Evolutionary conservation across 306 rosid species (phyloP), one percentile per base, ranked within the genome.

Genomic region (Styphnolobium japonicum): DNA sequence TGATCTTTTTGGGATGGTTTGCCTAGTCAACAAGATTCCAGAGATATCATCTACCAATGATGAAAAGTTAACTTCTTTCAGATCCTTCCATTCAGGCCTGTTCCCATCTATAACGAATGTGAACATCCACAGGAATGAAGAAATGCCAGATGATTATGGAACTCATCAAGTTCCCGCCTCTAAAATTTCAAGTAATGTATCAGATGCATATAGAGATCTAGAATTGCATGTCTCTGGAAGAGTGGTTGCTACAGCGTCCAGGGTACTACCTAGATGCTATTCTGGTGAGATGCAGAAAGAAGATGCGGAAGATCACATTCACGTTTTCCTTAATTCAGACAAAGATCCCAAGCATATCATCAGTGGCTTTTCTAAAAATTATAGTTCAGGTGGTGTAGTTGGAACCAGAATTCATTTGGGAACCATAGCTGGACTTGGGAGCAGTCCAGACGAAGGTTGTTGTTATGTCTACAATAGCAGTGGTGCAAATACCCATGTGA

Each of bases 1-100:
- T 73, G 97, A 92, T 79, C 95, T 94, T 78, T 91, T 94, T 71
- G 98, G 98, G 75, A 91, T 91, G 89, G 95, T 92, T 86, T 86
- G 93, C 78, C 49, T 92, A 62, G 89, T 79, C 52, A 76, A 83
- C 70, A 83, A 77, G 76, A 58, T 60, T 73, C 89, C 88, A 46
- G 87, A 86, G 80, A 77, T 92, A 81, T 39, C 97, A 63, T 65
- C 74, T 71, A 63, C 76, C n/a, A 53, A 62, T 63, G 80, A 57
- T 56, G 85, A 82, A 37, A 91, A 86, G 75, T 87, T 92, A 73
- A 27, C 81, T 55, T 85, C 90, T 67, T 83, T 84, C 73, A 71
- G 82, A 69, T 84, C 88, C 66, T 34, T 25, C 23, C 81, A 57
- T 67, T 76, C 85, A 15, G 86, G 78, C 53, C 67, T 55, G 16